A percentile compares a stretch with the other conserved stretches of the same genome.
phyloP scores from a whole-genome alignment of 495 filamentous ascomycete genomes.

The Penicillium manginii region DNA sequence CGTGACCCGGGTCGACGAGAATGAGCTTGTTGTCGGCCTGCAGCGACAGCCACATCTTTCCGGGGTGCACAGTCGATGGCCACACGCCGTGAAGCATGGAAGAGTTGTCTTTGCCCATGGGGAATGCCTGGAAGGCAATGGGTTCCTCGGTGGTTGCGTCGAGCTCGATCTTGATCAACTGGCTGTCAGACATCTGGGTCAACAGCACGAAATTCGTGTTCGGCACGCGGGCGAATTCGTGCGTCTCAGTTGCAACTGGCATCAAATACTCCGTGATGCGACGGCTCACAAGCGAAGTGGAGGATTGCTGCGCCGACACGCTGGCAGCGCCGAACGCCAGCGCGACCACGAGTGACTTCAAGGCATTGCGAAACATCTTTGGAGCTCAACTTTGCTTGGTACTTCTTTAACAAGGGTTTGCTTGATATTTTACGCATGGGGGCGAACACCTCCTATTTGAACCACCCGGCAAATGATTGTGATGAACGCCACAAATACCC shows the following conservation, averaged over 20 bases:
- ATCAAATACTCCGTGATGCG: conserved; percentile 27
- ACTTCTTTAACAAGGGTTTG: no score
- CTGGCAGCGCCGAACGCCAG: conserved; percentile 15
- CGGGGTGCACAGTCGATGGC: conserved; percentile 23
- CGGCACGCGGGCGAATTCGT: conserved; percentile 27
- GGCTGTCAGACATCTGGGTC: conserved; percentile 27
- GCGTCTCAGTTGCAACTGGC: conserved; percentile 22
- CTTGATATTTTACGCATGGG: no score
- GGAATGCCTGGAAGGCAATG: conserved; percentile 23
- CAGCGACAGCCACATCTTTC: conserved; percentile 27
- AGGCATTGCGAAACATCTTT: conserved; percentile 10
- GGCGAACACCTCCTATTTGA: no score
- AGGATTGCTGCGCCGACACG: conserved; percentile 11
- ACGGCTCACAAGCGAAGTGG: conserved; percentile 22
- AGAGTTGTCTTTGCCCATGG: conserved; percentile 21
- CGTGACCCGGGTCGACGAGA: conserved; percentile 25
- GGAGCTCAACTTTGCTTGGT: background rate
- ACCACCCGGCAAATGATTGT: no score
- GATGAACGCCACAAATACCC: no score
- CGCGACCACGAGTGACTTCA: conserved; percentile 15
- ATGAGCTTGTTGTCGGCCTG: conserved; percentile 27
- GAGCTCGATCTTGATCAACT: conserved; percentile 29
- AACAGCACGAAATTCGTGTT: conserved; percentile 25
- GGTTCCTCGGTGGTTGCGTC: conserved; percentile 23
- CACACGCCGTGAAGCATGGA: conserved; percentile 27